phyloP scores from a whole-genome alignment of 2,329 filamentous ascomycete species.

The Penicillium sp. region DNA sequence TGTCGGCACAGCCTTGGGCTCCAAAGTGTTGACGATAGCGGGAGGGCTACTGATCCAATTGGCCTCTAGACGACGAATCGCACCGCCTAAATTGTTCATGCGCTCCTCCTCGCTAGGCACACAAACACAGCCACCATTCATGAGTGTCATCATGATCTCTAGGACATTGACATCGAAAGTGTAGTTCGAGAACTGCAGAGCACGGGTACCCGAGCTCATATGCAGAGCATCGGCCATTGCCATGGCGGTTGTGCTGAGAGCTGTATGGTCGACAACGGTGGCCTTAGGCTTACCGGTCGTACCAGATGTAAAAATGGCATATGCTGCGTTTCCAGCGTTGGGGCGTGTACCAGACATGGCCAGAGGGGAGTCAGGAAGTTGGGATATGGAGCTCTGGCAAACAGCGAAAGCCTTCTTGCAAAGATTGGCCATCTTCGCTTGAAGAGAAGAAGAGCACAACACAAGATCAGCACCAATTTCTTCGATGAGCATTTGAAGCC shows the following conservation, averaged over 20 bases:
- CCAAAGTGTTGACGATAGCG: conserved; percentile 52
- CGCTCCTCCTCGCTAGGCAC: conserved; percentile 54
- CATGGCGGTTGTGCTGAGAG: conserved; percentile 55
- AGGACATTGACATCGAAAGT: conserved; percentile 55
- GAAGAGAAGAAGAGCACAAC: conserved; percentile 32
- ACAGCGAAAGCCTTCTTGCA: conserved; percentile 29
- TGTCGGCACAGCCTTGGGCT: conserved; percentile 44
- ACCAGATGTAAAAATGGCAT: conserved; percentile 60
- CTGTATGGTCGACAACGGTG: conserved; percentile 60
- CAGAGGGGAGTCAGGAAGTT: conserved; percentile 24
- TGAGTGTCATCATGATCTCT: conserved; percentile 56
- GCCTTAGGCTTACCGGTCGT: conserved; percentile 59
- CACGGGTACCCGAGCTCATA: conserved; percentile 54
- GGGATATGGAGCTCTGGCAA: conserved; percentile 25
- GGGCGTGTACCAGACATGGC: conserved; percentile 13
- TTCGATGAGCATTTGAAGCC: conserved; percentile 35
- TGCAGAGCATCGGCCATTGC: conserved; percentile 52
- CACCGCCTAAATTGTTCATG: conserved; percentile 50
- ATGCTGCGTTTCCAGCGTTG: conserved; percentile 45
- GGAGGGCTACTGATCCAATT: conserved; percentile 59
- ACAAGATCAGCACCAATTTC: conserved; percentile 36
- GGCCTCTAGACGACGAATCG: conserved; percentile 51
- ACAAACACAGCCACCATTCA: conserved; percentile 59
- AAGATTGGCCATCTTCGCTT: conserved; percentile 30
- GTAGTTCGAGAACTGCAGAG: conserved; percentile 59